phyloP scores from a whole-genome alignment of 495 filamentous ascomycete genomes.

The Hypomontagnella monticulosa region DNA sequence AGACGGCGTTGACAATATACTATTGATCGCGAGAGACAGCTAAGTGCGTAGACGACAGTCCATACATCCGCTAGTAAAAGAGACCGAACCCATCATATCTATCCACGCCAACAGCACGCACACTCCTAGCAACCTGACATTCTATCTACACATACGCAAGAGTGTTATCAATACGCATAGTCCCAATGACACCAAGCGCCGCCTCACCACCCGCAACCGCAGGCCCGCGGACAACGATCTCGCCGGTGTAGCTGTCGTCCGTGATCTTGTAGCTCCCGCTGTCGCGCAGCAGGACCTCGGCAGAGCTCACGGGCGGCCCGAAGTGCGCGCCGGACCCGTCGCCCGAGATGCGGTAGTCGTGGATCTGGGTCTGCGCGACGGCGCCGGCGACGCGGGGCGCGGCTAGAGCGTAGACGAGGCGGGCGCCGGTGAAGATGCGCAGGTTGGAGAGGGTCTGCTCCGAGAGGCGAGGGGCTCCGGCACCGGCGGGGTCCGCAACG shows the following conservation, averaged over 20 bases:
- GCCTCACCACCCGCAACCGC: conserved; percentile 72
- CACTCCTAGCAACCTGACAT: too few species aligned
- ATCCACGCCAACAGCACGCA: too few species aligned
- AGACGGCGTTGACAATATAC: too few species aligned
- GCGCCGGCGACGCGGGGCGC: conserved; percentile 85
- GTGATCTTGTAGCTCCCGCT: conserved; percentile 66
- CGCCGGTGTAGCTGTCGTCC: conserved; percentile 67
- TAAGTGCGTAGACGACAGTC: too few species aligned
- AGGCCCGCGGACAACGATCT: conserved; percentile 73
- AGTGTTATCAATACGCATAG: conserved; percentile 64
- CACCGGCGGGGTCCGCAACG: conserved; percentile 67
- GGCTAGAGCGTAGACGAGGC: conserved; percentile 86
- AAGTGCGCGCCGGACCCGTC: conserved; percentile 73
- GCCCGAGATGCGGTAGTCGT: conserved; percentile 79
- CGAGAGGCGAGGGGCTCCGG: conserved; percentile 64
- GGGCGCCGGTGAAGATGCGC: conserved; percentile 78
- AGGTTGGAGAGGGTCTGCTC: conserved; percentile 78
- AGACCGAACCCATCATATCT: too few species aligned
- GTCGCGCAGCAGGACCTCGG: conserved; percentile 78
- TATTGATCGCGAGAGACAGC: too few species aligned
- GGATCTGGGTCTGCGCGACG: conserved; percentile 81
- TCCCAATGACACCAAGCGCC: conserved; percentile 65
- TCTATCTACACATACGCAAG: conserved; percentile 54
- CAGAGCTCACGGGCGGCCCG: conserved; percentile 79
- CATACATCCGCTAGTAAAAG: too few species aligned